phyloP scores from a whole-genome alignment of 805 yeast species.

The Saturnispora mendoncae region DNA sequence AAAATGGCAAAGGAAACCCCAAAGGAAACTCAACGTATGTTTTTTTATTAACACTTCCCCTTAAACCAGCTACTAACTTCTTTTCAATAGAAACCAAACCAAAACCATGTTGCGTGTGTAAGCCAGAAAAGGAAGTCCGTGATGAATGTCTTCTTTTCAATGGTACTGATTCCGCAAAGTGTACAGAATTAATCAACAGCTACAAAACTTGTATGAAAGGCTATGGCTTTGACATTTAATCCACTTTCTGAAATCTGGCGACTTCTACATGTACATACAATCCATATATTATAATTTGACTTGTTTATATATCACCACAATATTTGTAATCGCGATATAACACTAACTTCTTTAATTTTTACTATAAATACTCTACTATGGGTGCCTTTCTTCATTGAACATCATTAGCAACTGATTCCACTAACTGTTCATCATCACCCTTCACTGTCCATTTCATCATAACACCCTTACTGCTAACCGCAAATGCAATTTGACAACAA shows the following conservation, averaged over 20 bases:
- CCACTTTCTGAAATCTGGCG: not conserved
- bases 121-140: slow-evolving; percentile 48
- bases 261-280: not conserved
- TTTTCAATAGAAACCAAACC: slow-evolving; percentile 40
- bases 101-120: slow-evolving; percentile 95
- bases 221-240: slow-evolving; percentile 61
- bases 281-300: not conserved
- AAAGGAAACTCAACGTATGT: slow-evolving; percentile 20
- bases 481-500: slow-evolving; percentile 41
- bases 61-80: not conserved
- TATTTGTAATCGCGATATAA: no score
- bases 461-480: slow-evolving; percentile 38
- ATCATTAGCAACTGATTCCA: slow-evolving; percentile 44
- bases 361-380: not conserved
- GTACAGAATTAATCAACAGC: slow-evolving; percentile 57
- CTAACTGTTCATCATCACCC: slow-evolving; percentile 41
- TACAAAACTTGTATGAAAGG: slow-evolving; percentile 91
- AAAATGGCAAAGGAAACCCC: slow-evolving; percentile 19
- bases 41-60: not conserved
- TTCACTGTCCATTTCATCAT: slow-evolving; percentile 54
- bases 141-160: slow-evolving; percentile 80
- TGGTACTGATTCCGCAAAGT: slow-evolving; percentile 78
- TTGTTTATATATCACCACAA: no score
- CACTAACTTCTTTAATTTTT: no score
- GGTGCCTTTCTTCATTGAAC: slow-evolving; percentile 24